Base-by-base conservation (phyloP, 306 rosid genomes). In the Corylus heterophylla region DNA sequence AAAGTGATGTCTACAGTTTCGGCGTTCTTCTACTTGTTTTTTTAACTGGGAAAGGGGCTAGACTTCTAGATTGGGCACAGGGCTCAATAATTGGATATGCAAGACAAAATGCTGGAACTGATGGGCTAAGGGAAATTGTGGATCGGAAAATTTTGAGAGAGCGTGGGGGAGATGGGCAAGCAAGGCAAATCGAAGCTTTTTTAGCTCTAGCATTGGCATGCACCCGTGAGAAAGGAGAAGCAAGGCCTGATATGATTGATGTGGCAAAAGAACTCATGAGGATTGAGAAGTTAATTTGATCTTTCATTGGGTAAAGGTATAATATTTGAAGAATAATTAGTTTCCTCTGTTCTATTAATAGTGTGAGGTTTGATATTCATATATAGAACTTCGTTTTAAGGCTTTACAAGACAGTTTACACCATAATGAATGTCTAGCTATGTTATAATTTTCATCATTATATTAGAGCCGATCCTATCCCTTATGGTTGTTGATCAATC, bases 1-100 rank as follows among this genome's bases (percentile, higher is more conserved):
- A 63, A 20, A 63, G 72, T 31, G 63, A 76, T 8, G 66, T 51
- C 0, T 76, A 76, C n/a, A 16, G 74, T 25, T 12, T 76, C 12
- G 74, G 80, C 11, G 80, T 37, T 2, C 3, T 66, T 52, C 4
- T 76, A 13, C 62, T 67, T 35, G 64, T 64, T 14, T 51, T 54
- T 20, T 9, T 52, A 39, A 22, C 47, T 0, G 80, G 55, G 0
- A 3, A 10, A 22, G 3, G 2, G 11, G 9, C 51, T 48, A 42
- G 1, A 42, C 8, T 6, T 0, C 0, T 42, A 5, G 10, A 3
- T 6, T 14, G 61, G 61, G 1, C 5, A 39, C 4, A 2, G 1
- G 3, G 25, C 4, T 55, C 61, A 55, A 5, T 55, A 17, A 20
- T 55, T 55, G 2, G 2, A 9, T 2, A 17, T 25, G 12, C 2